Evolutionary conservation across 257 asterid genomes (phyloP).

Genomic region (Parsonsia alboflavescens): DNA sequence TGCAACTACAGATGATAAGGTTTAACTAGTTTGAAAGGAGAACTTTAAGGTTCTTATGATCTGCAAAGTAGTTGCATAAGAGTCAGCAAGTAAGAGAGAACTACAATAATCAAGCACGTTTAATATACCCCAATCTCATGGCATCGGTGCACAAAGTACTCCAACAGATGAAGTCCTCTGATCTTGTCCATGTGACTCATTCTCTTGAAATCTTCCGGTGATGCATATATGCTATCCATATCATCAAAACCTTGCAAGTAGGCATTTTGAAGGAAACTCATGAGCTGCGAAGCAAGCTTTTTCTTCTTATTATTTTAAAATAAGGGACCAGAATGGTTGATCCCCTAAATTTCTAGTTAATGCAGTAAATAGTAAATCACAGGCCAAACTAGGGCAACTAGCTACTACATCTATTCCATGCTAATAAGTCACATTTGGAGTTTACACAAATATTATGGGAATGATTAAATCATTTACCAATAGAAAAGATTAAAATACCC

Average conservation of each 20-base stretch:
- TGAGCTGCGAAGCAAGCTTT: neutral
- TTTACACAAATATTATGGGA: too few species aligned
- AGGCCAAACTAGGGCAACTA: neutral
- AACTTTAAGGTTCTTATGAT: neutral
- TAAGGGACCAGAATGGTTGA: neutral
- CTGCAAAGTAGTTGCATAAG: neutral
- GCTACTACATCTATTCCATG: neutral
- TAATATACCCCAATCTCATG: constrained; percentile 71
- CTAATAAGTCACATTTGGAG: too few species aligned
- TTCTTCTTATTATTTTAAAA: too few species aligned
- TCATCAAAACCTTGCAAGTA: constrained; percentile 65
- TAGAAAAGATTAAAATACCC: too few species aligned
- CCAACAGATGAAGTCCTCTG: constrained; percentile 73
- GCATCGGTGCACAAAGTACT: constrained; percentile 75
- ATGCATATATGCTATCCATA: constrained; percentile 65
- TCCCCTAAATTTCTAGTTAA: neutral
- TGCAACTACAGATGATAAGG: neutral
- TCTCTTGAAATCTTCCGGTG: constrained; percentile 61
- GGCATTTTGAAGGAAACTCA: constrained; percentile 5
- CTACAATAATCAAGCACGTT: neutral
- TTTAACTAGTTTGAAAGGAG: neutral
- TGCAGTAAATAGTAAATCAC: neutral
- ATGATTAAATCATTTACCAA: too few species aligned
- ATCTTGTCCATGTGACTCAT: constrained; percentile 50
- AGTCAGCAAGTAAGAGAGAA: neutral